Evolutionary conservation across 495 filamentous ascomycete species (phyloP).

Genomic region (Pyrenula aspistea): DNA sequence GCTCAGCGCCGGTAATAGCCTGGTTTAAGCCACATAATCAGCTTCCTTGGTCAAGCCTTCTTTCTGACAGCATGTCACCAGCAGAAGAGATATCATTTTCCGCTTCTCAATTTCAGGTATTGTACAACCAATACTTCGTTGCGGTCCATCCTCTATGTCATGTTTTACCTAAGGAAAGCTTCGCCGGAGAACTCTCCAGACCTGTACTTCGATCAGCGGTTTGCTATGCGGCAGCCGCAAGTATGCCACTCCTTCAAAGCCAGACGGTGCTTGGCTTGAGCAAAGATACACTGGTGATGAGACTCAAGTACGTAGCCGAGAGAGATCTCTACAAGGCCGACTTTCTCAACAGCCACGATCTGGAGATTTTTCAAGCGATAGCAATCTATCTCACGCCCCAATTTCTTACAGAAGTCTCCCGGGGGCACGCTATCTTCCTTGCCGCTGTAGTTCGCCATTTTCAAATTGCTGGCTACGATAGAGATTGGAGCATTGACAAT

Average conservation of each 20-base stretch:
- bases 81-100: neutral
- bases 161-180: conserved; percentile 23
- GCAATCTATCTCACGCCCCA: conserved; percentile 64
- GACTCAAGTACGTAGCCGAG: conserved; percentile 52
- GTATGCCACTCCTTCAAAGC: conserved; percentile 42
- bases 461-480: conserved; percentile 62
- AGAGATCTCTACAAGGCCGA: conserved; percentile 49
- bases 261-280: conserved; percentile 33
- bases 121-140: conserved; percentile 21
- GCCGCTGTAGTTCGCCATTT: conserved; percentile 59
- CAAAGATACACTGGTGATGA: conserved; percentile 41
- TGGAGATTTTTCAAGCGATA: conserved; percentile 63
- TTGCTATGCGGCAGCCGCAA: conserved; percentile 55
- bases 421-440: conserved; percentile 57
- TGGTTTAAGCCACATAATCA: conserved; percentile 1
- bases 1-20: neutral
- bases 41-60: neutral
- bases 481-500: conserved; percentile 43
- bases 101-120: neutral
- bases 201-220: conserved; percentile 21
- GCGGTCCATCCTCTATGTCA: conserved; percentile 49
- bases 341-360: conserved; percentile 54
- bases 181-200: neutral
- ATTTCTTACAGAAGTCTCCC: conserved; percentile 54
- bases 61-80: neutral